Evolutionary conservation across 805 yeast genomes (phyloP), one percentile per base, ranked within the genome.

Genomic region (Candida verbasci): DNA sequence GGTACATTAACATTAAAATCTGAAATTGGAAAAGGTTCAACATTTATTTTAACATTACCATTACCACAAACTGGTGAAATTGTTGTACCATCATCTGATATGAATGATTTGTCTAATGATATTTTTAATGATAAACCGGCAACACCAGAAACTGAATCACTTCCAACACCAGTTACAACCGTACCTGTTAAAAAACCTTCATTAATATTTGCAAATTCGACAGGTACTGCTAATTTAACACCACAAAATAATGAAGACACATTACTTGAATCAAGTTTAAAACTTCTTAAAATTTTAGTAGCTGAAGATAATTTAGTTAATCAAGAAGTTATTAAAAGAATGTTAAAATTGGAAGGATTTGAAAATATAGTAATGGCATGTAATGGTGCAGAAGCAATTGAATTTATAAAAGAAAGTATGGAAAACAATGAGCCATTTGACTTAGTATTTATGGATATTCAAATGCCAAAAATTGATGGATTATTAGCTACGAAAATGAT

Each of bases 381-480:
- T 64, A 34, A 76, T 57, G 3, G 35, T 71, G 21, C 66, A 62
- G 24, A 60, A 48, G 43, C 55, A 59, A 40, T 56, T 61, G 42
- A 53, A 32, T 10, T 36, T 45, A 21, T 52, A 54, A 31, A 41
- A 58, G 69, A 58, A 2, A 50, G 57, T 2, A 48, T 48, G 1
- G 69, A 58, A 2, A 50, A 56, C 2, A 49, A 49, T 1, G 47
- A 55, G 10, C 54, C 50, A 35, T 78, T 76, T 49, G 77, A 76
- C 44, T 60, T 73, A 21, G 67, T 78, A n/a, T 56, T 78, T 27
- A 70, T 78, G 72, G 83, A 78, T 48, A 65, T 71, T 15, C 78
- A 76, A 34, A 65, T 76, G 67, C 78, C 79, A 7, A 55, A 66
- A 15, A 64, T 72, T 40, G 84, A 78, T 49, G 84, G 84, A 1